Base-by-base conservation (phyloP, 176 grass and related monocot species). In the Triticum timopheevii region DNA sequence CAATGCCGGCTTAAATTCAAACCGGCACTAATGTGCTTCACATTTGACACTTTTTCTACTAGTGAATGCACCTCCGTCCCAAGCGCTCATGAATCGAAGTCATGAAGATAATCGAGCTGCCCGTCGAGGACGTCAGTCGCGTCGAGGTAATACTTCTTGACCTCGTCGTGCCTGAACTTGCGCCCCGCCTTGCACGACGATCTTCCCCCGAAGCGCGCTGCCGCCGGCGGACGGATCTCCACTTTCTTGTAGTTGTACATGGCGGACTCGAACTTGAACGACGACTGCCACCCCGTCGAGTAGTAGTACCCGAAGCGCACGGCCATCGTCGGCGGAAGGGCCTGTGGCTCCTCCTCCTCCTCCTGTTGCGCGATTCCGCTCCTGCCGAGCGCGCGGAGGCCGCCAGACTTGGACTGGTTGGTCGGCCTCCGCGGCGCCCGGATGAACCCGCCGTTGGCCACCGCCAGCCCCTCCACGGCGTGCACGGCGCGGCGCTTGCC, bases 401-500 rank as follows among this genome's bases (percentile, higher is more conserved):
- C 79, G 23, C 45, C 73, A 17, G 47, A 5, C 25, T 61, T 59
- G 76, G 56, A 61, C 9, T 81, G 64, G 78, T 45, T 80, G 44
- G 73, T 76, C 13, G 73, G 73, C 73, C 33, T 76, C 45, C 73
- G 25, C 45, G 45, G 7, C 16, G 61, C 88, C 83, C 35, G 49
- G 4, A 90, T 17, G 83, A 81, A 85, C 2, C 73, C 73, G 45
- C 73, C 45, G 73, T 76, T 76, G 73, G 73, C 73, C 45, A 76
- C 73, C 4, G 45, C 16, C 45, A 7, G 8, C 4, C 73, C 44
- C 17, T 45, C 70, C 1, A 86, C 88, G 10, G 17, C 36, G 62
- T 75, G 77, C 69, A 77, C 88, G 45, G 62, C 78, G 10, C 83
- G 83, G 47, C 8, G 20, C 70, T 82, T 86, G 71, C 36, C 62